These are phyloP conservation scores for Entophlyctis luteolus DNA, from an alignment of 192 early-diverging fungal genomes.

Conservation along the genomic window DNA sequence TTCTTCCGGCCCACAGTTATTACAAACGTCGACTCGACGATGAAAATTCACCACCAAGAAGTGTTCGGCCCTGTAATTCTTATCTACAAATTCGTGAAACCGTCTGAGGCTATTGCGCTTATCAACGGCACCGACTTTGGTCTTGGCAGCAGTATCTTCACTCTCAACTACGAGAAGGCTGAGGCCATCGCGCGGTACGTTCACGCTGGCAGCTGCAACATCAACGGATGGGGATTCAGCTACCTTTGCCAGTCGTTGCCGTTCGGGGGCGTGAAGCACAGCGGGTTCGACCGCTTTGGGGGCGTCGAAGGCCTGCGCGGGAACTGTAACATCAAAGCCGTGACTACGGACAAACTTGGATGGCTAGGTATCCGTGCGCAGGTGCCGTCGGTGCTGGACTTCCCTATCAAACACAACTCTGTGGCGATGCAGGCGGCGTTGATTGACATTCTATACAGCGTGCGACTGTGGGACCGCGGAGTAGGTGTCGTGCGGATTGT, in stretches of 20 bases:
- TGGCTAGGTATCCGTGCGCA: conserved; percentile 12
- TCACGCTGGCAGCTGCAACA: conserved; percentile 74
- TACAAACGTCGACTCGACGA: conserved; percentile 59
- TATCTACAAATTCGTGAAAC: conserved; percentile 70
- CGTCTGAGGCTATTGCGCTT: conserved; percentile 62
- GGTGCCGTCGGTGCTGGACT: conserved; percentile 10
- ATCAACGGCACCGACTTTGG: conserved; percentile 72
- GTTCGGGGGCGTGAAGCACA: conserved; percentile 27
- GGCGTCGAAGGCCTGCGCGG: conserved; percentile 34
- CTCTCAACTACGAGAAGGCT: conserved; percentile 59
- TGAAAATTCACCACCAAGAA: conserved; percentile 77
- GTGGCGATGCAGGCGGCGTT: conserved; percentile 15
- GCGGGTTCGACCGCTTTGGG: conserved; percentile 30
- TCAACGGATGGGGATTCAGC: conserved; percentile 84
- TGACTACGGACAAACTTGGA: conserved; percentile 20
- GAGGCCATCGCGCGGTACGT: conserved; percentile 58
- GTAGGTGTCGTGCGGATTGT: conserved; percentile 2
- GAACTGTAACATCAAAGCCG: conserved; percentile 25
- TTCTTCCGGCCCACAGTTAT: conserved; percentile 86
- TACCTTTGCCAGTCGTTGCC: conserved; percentile 61
- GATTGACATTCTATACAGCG: conserved; percentile 11
- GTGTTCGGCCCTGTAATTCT: conserved; percentile 91
- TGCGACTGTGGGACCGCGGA: conserved; percentile 1
- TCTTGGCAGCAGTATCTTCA: conserved; percentile 77
- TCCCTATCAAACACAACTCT: conserved; percentile 12